Conservation (phyloP, 495 filamentous ascomycete species). For the Aspergillus asperescens region DNA sequence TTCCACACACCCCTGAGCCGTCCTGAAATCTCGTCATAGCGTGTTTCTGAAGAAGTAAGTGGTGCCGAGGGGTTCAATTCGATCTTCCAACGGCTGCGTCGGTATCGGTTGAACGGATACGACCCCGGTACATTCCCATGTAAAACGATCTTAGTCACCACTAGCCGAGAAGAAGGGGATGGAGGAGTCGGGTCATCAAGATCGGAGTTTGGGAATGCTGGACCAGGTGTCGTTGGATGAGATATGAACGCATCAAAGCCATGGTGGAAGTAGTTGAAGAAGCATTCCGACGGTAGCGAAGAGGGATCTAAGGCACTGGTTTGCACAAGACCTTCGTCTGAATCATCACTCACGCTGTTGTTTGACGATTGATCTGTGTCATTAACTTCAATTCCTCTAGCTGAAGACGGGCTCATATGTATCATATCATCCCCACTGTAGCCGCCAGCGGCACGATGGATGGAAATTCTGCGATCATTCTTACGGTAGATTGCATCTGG, state of each 20-base stretch:
- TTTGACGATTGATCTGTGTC: slow-evolving; percentile 82
- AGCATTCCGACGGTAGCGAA: slow-evolving; percentile 61
- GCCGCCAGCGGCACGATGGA: slow-evolving; percentile 53
- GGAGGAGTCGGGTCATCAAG: slow-evolving; percentile 31
- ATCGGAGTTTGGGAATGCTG: slow-evolving; percentile 51
- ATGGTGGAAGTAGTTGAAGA: slow-evolving; percentile 95
- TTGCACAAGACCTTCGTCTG: slow-evolving; percentile 54
- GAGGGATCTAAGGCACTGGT: slow-evolving; percentile 32
- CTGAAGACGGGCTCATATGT: slow-evolving; percentile 38
- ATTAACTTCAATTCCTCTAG: slow-evolving; percentile 38
- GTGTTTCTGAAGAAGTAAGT: slow-evolving; percentile 66
- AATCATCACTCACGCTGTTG: slow-evolving; percentile 71
- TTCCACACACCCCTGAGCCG: slow-evolving; percentile 68
- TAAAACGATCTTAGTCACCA: slow-evolving; percentile 83
- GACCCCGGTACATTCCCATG: slow-evolving; percentile 94
- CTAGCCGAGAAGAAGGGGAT: slow-evolving; percentile 54
- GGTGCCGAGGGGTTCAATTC: slow-evolving; percentile 37
- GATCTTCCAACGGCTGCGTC: slow-evolving; percentile 83
- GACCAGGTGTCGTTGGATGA: slow-evolving; percentile 60
- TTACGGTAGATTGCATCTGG: slow-evolving; percentile 95
- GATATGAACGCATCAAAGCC: slow-evolving; percentile 94
- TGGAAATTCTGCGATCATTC: slow-evolving; percentile 85
- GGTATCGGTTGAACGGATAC: slow-evolving; percentile 93
- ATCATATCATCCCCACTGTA: slow-evolving; percentile 39
- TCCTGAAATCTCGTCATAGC: slow-evolving; percentile 63